Percentiles rank a stretch among this genome's conserved stretches.
Conservation (phyloP, 768 basidiomycete species). For the Amanita muscaria region DNA sequence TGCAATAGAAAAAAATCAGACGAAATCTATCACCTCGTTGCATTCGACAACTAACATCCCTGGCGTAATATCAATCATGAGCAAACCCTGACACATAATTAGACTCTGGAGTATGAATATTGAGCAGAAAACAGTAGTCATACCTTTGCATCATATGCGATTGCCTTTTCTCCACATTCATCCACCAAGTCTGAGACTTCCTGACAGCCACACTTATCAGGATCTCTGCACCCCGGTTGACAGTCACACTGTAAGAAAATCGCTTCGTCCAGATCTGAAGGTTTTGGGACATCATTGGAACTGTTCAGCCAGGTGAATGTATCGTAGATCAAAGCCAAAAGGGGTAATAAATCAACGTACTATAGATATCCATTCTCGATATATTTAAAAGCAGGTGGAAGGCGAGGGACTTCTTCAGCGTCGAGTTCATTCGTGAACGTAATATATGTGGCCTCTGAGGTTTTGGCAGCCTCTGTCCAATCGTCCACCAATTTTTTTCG, state of each 20-base stretch:
- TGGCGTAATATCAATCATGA: constrained; percentile 31
- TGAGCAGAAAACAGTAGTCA: background rate
- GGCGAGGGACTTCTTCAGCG: constrained; percentile 34
- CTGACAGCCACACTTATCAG: constrained; percentile 6
- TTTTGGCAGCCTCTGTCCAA: constrained; percentile 4
- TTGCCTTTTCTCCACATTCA: constrained; percentile 12
- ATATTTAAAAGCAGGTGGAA: constrained; percentile 39
- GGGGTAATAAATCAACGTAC: constrained; percentile 23
- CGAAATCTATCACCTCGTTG: constrained; percentile 36
- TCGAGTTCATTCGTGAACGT: constrained; percentile 32
- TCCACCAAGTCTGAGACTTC: constrained; percentile 5
- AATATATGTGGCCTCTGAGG: constrained; percentile 24
- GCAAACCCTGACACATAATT: constrained; percentile 34
- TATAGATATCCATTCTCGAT: constrained; percentile 43
- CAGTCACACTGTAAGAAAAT: constrained; percentile 4
- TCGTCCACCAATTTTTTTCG: background rate
- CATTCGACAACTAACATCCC: constrained; percentile 57
- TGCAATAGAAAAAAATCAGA: background rate
- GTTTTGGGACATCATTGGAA: constrained; percentile 5
- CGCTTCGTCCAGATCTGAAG: background rate
- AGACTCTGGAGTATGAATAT: background rate
- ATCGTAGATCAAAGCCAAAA: background rate
- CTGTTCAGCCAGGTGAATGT: constrained; percentile 6
- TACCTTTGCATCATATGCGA: constrained; percentile 38
- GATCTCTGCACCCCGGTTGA: background rate